Evolutionary conservation across 2,329 filamentous ascomycete species (phyloP).

Genomic region (Penicillium sp.): DNA sequence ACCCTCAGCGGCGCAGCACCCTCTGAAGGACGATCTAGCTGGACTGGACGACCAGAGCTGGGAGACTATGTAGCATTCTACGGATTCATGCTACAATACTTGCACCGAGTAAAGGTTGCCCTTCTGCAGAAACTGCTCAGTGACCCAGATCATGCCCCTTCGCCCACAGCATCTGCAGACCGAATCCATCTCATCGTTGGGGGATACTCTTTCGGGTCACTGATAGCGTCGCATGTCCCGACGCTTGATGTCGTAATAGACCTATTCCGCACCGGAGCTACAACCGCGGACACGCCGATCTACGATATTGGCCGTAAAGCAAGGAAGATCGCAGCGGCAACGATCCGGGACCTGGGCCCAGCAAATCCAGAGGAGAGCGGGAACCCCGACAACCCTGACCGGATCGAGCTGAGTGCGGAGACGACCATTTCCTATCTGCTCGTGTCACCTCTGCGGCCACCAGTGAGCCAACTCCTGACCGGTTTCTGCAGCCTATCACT

Average conservation of each 20-base stretch:
- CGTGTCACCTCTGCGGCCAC: constrained; percentile 59
- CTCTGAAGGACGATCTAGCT: constrained; percentile 75
- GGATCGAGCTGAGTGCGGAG: constrained; percentile 4
- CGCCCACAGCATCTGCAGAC: neutral
- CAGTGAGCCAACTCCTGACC: constrained; percentile 58
- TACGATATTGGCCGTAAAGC: constrained; percentile 69
- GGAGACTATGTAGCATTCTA: constrained; percentile 77
- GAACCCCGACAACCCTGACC: neutral
- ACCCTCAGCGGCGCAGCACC: constrained; percentile 64
- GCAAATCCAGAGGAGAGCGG: constrained; percentile 1
- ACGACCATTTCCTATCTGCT: constrained; percentile 50
- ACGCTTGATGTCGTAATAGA: constrained; percentile 53
- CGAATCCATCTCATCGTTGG: constrained; percentile 54
- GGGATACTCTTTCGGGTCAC: constrained; percentile 87
- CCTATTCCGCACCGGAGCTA: constrained; percentile 51
- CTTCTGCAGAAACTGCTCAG: neutral
- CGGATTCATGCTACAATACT: constrained; percentile 73
- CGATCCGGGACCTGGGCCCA: constrained; percentile 46
- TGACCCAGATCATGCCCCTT: neutral
- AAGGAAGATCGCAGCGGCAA: constrained; percentile 61
- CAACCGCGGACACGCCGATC: constrained; percentile 51
- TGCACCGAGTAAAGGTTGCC: constrained; percentile 52
- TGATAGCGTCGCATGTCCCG: constrained; percentile 71
- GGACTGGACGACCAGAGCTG: constrained; percentile 76
- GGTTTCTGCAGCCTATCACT: constrained; percentile 50